Percentiles rank a stretch among this genome's conserved stretches.
Evolutionary conservation across 495 filamentous ascomycete genomes (phyloP).

Genomic region (Thermochaetoides thermophila): DNA sequence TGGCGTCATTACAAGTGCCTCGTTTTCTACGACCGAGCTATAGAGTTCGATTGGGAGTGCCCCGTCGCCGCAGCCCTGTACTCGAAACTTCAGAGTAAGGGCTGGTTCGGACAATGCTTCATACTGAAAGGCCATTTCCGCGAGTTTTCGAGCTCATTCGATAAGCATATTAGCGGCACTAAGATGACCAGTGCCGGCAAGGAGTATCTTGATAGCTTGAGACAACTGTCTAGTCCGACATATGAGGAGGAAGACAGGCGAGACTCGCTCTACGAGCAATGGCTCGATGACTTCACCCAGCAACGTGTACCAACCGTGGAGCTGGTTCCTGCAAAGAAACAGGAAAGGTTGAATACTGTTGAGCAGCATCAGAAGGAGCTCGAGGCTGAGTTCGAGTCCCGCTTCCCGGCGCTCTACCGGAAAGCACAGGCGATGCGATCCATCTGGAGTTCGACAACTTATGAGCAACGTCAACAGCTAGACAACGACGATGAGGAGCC

Average conservation of each 20-base stretch:
- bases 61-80: conserved; percentile 27
- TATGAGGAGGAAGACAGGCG: conserved; percentile 17
- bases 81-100: conserved; percentile 24
- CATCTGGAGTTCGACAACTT: too few species aligned
- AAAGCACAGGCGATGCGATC: conserved; percentile 21
- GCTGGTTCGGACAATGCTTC: conserved; percentile 31
- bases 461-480: too few species aligned
- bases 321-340: conserved; percentile 22
- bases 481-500: neutral
- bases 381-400: conserved; percentile 23
- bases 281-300: conserved; percentile 24
- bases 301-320: conserved; percentile 21
- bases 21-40: conserved; percentile 32
- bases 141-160: conserved; percentile 31
- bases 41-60: conserved; percentile 33
- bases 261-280: conserved; percentile 21
- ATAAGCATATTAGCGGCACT: conserved; percentile 27
- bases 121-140: conserved; percentile 35
- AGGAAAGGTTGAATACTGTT: conserved; percentile 22
- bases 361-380: conserved; percentile 26
- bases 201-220: conserved; percentile 26
- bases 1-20: conserved; percentile 30
- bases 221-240: conserved; percentile 16
- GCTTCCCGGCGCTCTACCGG: conserved; percentile 20
- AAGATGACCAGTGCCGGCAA: conserved; percentile 28